Conservation (phyloP, 2,329 filamentous ascomycete genomes). For the Aspergillus amoenus region DNA sequence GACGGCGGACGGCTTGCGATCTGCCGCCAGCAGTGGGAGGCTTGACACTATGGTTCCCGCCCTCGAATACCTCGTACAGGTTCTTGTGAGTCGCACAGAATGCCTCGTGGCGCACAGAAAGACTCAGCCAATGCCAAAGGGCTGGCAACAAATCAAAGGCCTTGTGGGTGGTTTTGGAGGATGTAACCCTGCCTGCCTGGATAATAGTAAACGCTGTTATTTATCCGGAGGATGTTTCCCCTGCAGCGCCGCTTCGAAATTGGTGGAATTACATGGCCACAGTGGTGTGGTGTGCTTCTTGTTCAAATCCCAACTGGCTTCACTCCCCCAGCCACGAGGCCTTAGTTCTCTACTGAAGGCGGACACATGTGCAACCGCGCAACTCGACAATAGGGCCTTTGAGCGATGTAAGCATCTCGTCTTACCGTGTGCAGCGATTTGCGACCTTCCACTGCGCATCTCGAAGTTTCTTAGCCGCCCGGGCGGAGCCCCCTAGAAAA, state of each 20-base stretch:
- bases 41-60: background rate
- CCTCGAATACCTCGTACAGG: constrained; percentile 6
- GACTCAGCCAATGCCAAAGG: constrained; percentile 22
- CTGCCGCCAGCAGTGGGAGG: background rate
- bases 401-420: constrained; percentile 4
- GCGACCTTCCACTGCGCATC: constrained; percentile 10
- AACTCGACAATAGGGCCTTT: background rate
- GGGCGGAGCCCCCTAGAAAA: background rate
- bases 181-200: constrained; percentile 19
- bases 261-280: constrained; percentile 5
- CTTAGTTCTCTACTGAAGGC: background rate
- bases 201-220: constrained; percentile 12
- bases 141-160: constrained; percentile 25
- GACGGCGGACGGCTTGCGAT: background rate
- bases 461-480: constrained; percentile 9
- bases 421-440: background rate
- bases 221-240: constrained; percentile 14
- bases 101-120: constrained; percentile 6
- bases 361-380: constrained; percentile 3
- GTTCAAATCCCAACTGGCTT: background rate
- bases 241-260: constrained; percentile 6
- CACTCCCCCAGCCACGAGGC: background rate
- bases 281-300: background rate
- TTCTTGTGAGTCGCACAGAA: constrained; percentile 6
- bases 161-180: constrained; percentile 7